Conservation (phyloP, 345 rosid species). For the Gossypium australe region DNA sequence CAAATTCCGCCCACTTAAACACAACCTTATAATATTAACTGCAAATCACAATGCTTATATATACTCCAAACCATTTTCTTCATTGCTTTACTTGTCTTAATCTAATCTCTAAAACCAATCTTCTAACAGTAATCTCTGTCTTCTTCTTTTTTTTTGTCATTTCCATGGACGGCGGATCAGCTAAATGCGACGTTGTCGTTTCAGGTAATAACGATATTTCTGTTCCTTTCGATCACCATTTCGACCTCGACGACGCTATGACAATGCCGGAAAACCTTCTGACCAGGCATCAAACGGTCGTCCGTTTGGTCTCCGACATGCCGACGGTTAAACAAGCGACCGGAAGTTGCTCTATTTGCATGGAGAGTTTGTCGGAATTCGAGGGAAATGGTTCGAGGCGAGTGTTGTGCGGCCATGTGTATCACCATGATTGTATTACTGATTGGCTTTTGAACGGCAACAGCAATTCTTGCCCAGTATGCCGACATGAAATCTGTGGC, state of each 20-base stretch:
- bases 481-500: conserved; percentile 3
- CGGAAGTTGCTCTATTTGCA: conserved; percentile 7
- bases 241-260: conserved; percentile 11
- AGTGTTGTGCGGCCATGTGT: conserved; percentile 10
- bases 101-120: no score
- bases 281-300: not conserved
- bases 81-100: no score
- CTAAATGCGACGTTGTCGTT: not conserved
- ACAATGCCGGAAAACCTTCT: not conserved
- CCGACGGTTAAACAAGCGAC: not conserved
- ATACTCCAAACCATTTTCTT: no score
- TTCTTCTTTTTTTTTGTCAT: not conserved
- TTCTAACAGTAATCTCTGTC: not conserved
- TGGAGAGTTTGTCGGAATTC: not conserved
- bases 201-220: not conserved
- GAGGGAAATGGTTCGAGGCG: not conserved
- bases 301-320: not conserved
- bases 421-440: conserved; percentile 8
- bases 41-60: no score
- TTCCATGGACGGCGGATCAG: not conserved
- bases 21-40: no score
- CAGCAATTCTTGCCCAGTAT: conserved; percentile 10
- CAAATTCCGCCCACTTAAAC: no score
- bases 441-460: conserved; percentile 3
- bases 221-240: not conserved